Evolutionary conservation across 2,329 filamentous ascomycete species (phyloP).

Genomic region (Claviceps humidiphila): DNA sequence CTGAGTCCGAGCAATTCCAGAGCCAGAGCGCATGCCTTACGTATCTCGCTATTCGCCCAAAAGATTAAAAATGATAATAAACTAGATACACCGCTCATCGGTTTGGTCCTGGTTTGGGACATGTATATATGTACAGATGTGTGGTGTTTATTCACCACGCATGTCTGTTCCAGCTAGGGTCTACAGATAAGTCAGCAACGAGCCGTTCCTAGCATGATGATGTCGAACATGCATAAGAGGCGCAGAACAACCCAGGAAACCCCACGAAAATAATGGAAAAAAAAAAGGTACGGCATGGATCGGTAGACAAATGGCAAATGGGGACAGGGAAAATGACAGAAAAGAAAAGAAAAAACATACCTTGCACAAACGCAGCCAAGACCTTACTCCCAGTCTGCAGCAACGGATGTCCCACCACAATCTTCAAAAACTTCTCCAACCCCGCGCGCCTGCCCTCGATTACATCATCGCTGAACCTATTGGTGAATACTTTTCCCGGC

Average conservation of each 20-base stretch:
- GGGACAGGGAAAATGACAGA: background rate
- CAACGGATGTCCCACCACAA: constrained; percentile 90
- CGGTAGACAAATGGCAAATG: background rate
- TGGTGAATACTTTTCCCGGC: constrained; percentile 95
- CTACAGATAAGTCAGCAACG: constrained; percentile 24
- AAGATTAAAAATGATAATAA: background rate
- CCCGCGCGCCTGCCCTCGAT: constrained; percentile 90
- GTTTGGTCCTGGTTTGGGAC: background rate
- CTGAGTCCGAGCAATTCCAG: too few relatives aligned
- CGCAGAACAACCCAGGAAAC: too few relatives aligned
- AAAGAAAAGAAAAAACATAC: constrained; percentile 28
- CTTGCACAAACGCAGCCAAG: constrained; percentile 89
- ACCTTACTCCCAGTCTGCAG: constrained; percentile 97
- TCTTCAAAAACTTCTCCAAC: constrained; percentile 89
- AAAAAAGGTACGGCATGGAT: too few relatives aligned
- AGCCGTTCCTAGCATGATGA: background rate
- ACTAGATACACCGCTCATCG: background rate
- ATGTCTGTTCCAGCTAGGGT: constrained; percentile 84
- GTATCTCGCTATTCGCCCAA: too few relatives aligned
- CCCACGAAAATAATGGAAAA: background rate
- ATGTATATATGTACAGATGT: too few relatives aligned
- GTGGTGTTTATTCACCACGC: constrained; percentile 49
- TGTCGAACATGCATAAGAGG: background rate
- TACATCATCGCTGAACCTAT: constrained; percentile 94
- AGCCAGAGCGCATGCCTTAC: too few relatives aligned